Percentiles rank a stretch among this genome's conserved stretches.
Evolutionary conservation across 805 yeast genomes (phyloP).

Genomic region (Trichomonascus vanleenenianus): DNA sequence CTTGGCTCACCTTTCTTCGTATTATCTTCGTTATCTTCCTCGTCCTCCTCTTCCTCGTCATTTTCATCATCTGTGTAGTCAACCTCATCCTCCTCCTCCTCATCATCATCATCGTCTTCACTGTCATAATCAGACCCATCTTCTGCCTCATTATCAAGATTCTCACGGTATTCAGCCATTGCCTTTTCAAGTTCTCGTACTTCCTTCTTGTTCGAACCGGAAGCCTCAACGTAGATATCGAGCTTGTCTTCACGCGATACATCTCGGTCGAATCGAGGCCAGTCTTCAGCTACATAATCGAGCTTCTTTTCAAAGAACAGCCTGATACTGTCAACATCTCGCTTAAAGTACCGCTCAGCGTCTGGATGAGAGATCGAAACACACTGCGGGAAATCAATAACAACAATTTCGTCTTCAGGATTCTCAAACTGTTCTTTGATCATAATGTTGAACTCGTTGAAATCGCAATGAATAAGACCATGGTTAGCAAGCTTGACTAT

Average conservation of each 20-base stretch:
- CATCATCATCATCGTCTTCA: conserved; percentile 32
- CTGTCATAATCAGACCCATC: conserved; percentile 29
- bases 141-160: conserved; percentile 36
- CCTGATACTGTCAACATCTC: conserved; percentile 89
- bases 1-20: conserved; percentile 4
- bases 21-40: conserved; percentile 29
- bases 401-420: conserved; percentile 66
- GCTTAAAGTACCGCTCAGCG: conserved; percentile 77
- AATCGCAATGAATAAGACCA: conserved; percentile 96
- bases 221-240: conserved; percentile 85
- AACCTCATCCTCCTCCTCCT: conserved; percentile 36
- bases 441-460: conserved; percentile 93
- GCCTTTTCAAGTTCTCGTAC: conserved; percentile 69
- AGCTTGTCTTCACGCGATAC: conserved; percentile 58
- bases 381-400: conserved; percentile 98
- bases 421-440: conserved; percentile 43
- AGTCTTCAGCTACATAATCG: conserved; percentile 70
- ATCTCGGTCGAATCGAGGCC: conserved; percentile 75
- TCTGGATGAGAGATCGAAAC: conserved; percentile 86
- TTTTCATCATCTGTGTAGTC: conserved; percentile 29
- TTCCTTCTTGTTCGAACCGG: conserved; percentile 65
- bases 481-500: conserved; percentile 74
- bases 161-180: conserved; percentile 37
- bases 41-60: conserved; percentile 33
- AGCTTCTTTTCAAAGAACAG: conserved; percentile 74